Base-by-base conservation (phyloP, 441 rosid species). In the Gossypium gossypioides region DNA sequence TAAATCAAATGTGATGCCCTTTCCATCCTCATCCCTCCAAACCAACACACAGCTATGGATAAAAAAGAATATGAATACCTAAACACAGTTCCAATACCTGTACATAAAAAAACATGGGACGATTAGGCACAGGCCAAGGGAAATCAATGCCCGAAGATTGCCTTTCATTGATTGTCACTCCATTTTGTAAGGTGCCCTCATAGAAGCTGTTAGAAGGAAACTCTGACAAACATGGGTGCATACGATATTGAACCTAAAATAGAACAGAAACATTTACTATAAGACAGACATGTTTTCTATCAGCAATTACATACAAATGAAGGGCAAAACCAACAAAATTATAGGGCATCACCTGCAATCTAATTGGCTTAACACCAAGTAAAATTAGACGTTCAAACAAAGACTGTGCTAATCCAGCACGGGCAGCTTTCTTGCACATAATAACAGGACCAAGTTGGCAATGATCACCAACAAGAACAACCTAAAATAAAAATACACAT, bases 361-460 rank as follows among this genome's bases (percentile, higher is more conserved):
- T 91, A 71, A 96, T 96, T 70, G 99, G 99, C 83, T 96, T 93
- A 52, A 91, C 87, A 77, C 99, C 99, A 84, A 96, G 99, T 68
- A 86, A 77, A 81, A 96, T 96, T 76, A 96, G 94, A 32, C 99
- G 98, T 72, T 96, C 99, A 87, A 96, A 96, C 37, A 96, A 86
- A 56, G 99, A 96, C 83, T 91, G 99, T 3, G 98, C 97, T 75
- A 96, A 80, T 68, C 99, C 99, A 80, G 99, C 99, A 79, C 99
- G 98, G 74, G 99, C 99, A 46, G 98, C 98, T 90, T 93, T 96
- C 81, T 96, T 96, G 91, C 99, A 96, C 99, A 96, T 96, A 37
- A 96, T 93, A 65, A 96, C 99, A 2, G 99, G 99, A 74, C 99
- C 99, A 77, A 96, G 98, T 79, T 96, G 99, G 81, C 99, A 96